Evolutionary conservation across 2,329 filamentous ascomycete genomes (phyloP), one percentile per base, ranked within the genome.

Genomic region (Alternaria rosae): DNA sequence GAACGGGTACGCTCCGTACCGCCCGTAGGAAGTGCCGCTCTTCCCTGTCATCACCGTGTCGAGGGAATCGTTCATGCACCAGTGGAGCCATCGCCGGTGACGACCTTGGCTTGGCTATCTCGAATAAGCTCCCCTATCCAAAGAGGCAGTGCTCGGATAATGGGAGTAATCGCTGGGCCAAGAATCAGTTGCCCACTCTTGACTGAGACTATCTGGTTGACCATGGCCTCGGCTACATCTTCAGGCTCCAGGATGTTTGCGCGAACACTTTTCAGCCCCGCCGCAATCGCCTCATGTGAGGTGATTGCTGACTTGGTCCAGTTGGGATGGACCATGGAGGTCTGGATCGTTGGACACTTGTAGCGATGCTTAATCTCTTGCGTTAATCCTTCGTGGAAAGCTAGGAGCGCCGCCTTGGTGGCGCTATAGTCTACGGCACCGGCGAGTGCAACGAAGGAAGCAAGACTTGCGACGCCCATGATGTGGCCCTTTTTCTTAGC

Each of bases 291-390:
- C 12, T 64, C 57, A 28, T 71, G 68, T 10, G 75, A 61, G 38
- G 72, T 74, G 3, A 78, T 78, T 61, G 82, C 74, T 1, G 82
- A 82, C 26, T 71, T 75, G 11, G 79, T 81, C 73, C 79, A 83
- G 23, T 72, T 74, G 3, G 82, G 82, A 66, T 82, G 81, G 1
- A 83, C 77, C 23, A 81, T 75, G 6, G 78, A 78, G 9, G 79
- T 81, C 62, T 80, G 80, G 71, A 83, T 79, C 60, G 82, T 71
- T 17, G 80, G 81, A 20, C 78, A 80, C 12, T 79, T 73, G 71
- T 82, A 79, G 41, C 80, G 76, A 58, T 80, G 75, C 59, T 81
- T 80, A 15, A 83, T 66, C 61, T 83, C 82, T 42, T 78, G 73
- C 0, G 69, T 73, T 4, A 83, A 71, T 8, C 69, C 73, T 58